Evolutionary conservation across 352 stramenopile genomes (phyloP).

Genomic region (Phytophthora hibernalis): DNA sequence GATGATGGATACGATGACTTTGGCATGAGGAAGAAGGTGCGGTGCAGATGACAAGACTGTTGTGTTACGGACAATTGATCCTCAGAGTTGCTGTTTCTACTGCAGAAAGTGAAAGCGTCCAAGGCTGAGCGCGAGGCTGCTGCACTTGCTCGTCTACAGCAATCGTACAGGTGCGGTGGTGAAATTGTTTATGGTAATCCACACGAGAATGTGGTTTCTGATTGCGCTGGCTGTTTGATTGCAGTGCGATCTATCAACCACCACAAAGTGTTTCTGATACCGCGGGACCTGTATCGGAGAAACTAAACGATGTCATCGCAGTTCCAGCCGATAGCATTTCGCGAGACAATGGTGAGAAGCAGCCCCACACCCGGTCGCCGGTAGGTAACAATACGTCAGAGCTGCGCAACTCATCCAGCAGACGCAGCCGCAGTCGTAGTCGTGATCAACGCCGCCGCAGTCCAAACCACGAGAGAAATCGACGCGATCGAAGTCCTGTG

Average conservation of each 20-base stretch:
- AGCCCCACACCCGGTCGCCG: conserved; percentile 34
- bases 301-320: conserved; percentile 3
- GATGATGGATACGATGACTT: conserved; percentile 92
- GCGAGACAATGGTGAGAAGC: conserved; percentile 17
- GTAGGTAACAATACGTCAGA: not conserved
- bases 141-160: conserved; percentile 79
- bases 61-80: not conserved
- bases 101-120: conserved; percentile 67
- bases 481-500: conserved; percentile 34
- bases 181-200: not conserved
- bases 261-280: conserved; percentile 20
- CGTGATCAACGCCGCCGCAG: conserved; percentile 35
- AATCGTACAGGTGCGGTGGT: conserved; percentile 72
- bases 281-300: conserved; percentile 4
- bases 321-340: not conserved
- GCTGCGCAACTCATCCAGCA: conserved; percentile 19
- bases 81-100: conserved; percentile 3
- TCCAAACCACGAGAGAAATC: conserved; percentile 31
- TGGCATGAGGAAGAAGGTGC: conserved; percentile 82
- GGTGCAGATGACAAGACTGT: not conserved
- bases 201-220: conserved; percentile 4
- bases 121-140: conserved; percentile 83
- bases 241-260: conserved; percentile 60
- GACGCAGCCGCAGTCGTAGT: conserved; percentile 37
- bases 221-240: conserved; percentile 6